phyloP scores from a whole-genome alignment of 2,329 filamentous ascomycete genomes.

The Cladorrhinum sp. region DNA sequence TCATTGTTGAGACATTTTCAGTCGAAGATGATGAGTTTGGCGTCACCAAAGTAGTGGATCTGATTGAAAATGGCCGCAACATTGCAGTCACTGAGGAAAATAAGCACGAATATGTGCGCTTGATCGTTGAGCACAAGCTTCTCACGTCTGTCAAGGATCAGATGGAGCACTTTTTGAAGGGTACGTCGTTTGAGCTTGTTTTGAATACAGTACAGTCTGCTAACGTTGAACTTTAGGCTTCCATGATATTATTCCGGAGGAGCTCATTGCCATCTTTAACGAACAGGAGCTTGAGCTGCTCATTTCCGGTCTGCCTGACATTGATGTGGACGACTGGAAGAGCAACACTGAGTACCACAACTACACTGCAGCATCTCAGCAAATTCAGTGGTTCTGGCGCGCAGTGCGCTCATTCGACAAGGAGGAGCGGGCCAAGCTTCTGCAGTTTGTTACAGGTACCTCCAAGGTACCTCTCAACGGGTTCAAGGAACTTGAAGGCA shows the following conservation, averaged over 20 bases:
- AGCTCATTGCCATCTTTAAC: slow-evolving; percentile 95
- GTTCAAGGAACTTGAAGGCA: slow-evolving; percentile 98
- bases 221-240: slow-evolving; percentile 59
- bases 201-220: slow-evolving; percentile 12
- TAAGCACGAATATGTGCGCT: slow-evolving; percentile 94
- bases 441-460: slow-evolving; percentile 97
- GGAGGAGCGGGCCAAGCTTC: slow-evolving; percentile 93
- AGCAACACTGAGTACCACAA: slow-evolving; percentile 99
- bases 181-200: slow-evolving; percentile 40
- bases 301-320: slow-evolving; percentile 94
- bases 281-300: slow-evolving; percentile 95
- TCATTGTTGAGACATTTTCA: slow-evolving; percentile 94
- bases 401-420: slow-evolving; percentile 97
- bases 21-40: slow-evolving; percentile 94
- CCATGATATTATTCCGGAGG: slow-evolving; percentile 95
- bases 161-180: slow-evolving; percentile 87
- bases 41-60: slow-evolving; percentile 79
- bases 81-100: slow-evolving; percentile 96
- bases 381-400: slow-evolving; percentile 99
- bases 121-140: slow-evolving; percentile 91
- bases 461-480: slow-evolving; percentile 97
- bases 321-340: slow-evolving; percentile 99
- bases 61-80: slow-evolving; percentile 83
- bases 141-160: slow-evolving; percentile 91
- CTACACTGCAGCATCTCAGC: slow-evolving; percentile 87